phyloP scores from a whole-genome alignment of 441 rosid species.

The Pelargonium australe region DNA sequence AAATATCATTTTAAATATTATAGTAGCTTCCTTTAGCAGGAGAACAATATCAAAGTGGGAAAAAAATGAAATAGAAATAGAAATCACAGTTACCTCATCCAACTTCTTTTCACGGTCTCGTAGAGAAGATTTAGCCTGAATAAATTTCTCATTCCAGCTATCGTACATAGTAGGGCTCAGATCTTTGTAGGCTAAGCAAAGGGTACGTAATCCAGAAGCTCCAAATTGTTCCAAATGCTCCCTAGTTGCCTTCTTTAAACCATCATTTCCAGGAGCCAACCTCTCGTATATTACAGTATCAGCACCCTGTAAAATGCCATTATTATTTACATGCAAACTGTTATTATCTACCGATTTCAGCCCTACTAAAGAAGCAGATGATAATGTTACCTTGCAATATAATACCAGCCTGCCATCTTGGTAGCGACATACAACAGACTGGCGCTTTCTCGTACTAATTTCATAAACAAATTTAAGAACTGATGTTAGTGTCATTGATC shows the following conservation, averaged over 20 bases:
- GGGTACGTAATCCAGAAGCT: slow-evolving; percentile 96
- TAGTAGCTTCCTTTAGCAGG: not conserved
- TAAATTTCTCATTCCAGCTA: slow-evolving; percentile 98
- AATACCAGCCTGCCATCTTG: slow-evolving; percentile 88
- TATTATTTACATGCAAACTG: not conserved
- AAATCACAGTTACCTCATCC: slow-evolving; percentile 64
- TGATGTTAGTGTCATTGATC: slow-evolving; percentile 25
- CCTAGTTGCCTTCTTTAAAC: slow-evolving; percentile 55
- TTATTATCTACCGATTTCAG: slow-evolving; percentile 8
- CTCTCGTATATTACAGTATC: slow-evolving; percentile 75
- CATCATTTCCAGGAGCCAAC: slow-evolving; percentile 61
- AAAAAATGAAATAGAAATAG: not conserved
- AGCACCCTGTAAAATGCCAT: slow-evolving; percentile 65
- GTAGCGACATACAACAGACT: slow-evolving; percentile 94
- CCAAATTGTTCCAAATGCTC: slow-evolving; percentile 86
- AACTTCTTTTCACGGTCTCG: slow-evolving; percentile 96
- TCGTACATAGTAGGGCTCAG: slow-evolving; percentile 70
- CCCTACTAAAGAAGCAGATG: slow-evolving; percentile 16
- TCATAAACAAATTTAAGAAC: slow-evolving; percentile 21
- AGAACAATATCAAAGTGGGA: not conserved
- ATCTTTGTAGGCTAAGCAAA: slow-evolving; percentile 89
- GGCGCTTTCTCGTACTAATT: slow-evolving; percentile 94
- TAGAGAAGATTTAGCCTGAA: slow-evolving; percentile 93
- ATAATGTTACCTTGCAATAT: slow-evolving; percentile 78
- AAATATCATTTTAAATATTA: not conserved